Evolutionary conservation across 306 rosid genomes (phyloP), one percentile per base, ranked within the genome.

Genomic region (Pterocarpus macrocarpus): DNA sequence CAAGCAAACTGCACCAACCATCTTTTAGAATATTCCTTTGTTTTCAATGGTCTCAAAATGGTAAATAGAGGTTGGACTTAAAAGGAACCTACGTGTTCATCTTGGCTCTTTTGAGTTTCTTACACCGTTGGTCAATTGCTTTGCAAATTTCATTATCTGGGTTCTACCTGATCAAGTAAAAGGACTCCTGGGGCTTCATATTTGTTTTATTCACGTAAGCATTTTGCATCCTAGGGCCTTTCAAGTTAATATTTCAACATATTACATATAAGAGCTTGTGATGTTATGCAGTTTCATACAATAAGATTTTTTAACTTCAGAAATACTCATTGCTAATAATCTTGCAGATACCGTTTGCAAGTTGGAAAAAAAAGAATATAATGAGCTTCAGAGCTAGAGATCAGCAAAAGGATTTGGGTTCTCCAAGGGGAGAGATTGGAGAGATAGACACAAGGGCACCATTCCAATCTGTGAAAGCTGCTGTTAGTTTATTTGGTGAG

Each of bases 381-480:
- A 79, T 80, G 32, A 92, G 89, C 43, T 64, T 83, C 77, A 81
- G 88, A 30, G 5, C 15, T 22, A 85, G 73, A 76, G 91, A 85
- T 3, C 77, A 45, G 9, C 85, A 43, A 12, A 90, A 85, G 78
- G 81, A 77, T 1, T 0, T 15, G 2, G 81, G 58, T 65, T 92
- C 97, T 76, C 92, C 97, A 22, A 86, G 58, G 73, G 73, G 72
- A 34, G 95, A 90, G 79, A 83, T 86, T 76, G 98, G 97, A 76
- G 98, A 89, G 88, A 92, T 95, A 12, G 99, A 95, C 88, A 95
- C 98, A 36, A 81, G 99, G 69, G 93, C 98, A 0, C 99, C 99
- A n/a, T 95, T 95, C 83, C 97, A 93, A 87, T 95, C 99, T 44
- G 99, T 95, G 76, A 95, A 87, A 83, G 98, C 97, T 57, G 99